A percentile compares a stretch with the other conserved stretches of the same genome.
Evolutionary conservation across 2,329 filamentous ascomycete genomes (phyloP).

Genomic region (Alternaria solani): DNA sequence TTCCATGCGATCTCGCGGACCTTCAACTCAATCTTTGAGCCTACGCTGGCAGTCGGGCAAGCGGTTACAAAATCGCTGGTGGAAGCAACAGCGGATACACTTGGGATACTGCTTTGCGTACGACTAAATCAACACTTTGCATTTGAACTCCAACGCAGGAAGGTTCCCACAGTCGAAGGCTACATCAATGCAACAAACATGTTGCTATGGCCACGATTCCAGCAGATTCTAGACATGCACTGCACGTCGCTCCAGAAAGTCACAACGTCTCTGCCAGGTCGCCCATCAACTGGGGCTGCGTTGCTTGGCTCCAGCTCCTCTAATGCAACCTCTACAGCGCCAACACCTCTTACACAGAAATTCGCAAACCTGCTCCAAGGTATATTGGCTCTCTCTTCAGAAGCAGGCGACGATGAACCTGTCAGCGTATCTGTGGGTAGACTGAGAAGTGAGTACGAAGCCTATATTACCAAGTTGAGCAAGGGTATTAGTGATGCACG

Average conservation of each 20-base stretch:
- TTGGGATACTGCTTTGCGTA: conserved; percentile 90
- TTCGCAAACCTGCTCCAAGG: conserved; percentile 93
- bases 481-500: conserved; percentile 78
- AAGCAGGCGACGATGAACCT: conserved; percentile 93
- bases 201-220: conserved; percentile 94
- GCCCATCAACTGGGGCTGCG: conserved; percentile 45
- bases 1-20: conserved; percentile 81
- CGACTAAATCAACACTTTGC: conserved; percentile 92
- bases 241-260: conserved; percentile 80
- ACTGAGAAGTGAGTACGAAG: conserved; percentile 81
- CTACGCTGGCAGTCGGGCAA: conserved; percentile 86
- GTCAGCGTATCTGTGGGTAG: conserved; percentile 81
- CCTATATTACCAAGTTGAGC: conserved; percentile 79
- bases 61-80: conserved; percentile 77
- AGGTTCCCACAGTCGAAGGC: conserved; percentile 84
- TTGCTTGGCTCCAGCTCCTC: conserved; percentile 52
- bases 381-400: conserved; percentile 81
- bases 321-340: conserved; percentile 73
- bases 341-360: conserved; percentile 91
- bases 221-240: conserved; percentile 91
- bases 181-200: conserved; percentile 97
- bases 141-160: conserved; percentile 90
- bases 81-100: conserved; percentile 78
- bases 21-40: conserved; percentile 88
- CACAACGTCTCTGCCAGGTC: conserved; percentile 53